Base-by-base conservation (phyloP, 1,284 basidiomycete species). In the Leccinum pachyderme region DNA sequence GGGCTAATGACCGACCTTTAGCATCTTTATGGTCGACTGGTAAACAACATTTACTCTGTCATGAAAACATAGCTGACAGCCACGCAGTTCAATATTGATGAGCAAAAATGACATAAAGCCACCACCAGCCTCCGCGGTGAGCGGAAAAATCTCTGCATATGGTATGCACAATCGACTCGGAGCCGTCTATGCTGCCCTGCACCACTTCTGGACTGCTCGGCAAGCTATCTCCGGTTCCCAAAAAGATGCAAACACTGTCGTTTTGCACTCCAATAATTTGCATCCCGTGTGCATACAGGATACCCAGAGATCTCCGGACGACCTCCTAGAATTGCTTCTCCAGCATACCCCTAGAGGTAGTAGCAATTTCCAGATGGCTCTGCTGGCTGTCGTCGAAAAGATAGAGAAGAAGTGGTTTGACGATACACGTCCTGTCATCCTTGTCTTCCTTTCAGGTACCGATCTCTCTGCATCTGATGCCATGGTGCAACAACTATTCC, bases 391-490 rank as follows among this genome's bases (percentile, higher is more conserved):
- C 0, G 67, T 75, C 31, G 9, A 24, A 0, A 59, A 74, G n/a
- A 80, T 86, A 75, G 63, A 68, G 37, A 59, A 56, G 2, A 39
- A 12, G 7, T 64, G 78, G 47, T 83, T 80, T 81, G 78, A 76
- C 47, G 74, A 74, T 6, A 76, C 80, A n/a, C 82, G 82, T 51
- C 67, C 75, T 1, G 81, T 83, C 0, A 77, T 85, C 18, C 66
- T 85, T 31, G 77, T 86, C 41, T 84, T 86, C 67, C 72, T 86
- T 15, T 84, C 83, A 0, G 82, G 84, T 57, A 83, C 81, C 72
- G 76, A 61, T 39, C 61, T 22, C 60, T 77, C 47, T 37, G 31
- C 60, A 28, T 11, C 60, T 0, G 76, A 82, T 49, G 13, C 51
- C 2, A 64, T 59, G 0, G 69, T 83, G 33, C 75, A 72, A 47